phyloP scores from a whole-genome alignment of 441 rosid species.

The Hura crepitans region DNA sequence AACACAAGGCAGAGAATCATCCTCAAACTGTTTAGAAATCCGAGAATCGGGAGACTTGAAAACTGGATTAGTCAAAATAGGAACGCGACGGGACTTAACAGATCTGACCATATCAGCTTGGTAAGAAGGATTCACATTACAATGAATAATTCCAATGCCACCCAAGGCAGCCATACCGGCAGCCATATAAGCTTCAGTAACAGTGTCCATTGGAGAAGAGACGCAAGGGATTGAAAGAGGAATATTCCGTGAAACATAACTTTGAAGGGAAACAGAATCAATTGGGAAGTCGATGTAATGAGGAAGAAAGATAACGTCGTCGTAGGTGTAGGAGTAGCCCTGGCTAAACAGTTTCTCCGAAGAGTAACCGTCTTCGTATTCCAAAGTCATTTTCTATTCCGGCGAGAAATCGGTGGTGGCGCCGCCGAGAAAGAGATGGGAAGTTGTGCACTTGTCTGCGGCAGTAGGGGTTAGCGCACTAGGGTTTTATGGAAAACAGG shows the following conservation, averaged over 20 bases:
- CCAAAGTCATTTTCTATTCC: constrained; percentile 4
- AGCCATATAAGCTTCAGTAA: constrained; percentile 83
- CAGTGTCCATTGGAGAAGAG: constrained; percentile 96
- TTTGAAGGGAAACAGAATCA: constrained; percentile 66
- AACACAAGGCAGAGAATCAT: constrained; percentile 30
- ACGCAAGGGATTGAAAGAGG: constrained; percentile 80
- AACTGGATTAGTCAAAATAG: constrained; percentile 47
- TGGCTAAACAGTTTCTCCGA: constrained; percentile 52
- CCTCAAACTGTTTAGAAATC: constrained; percentile 40
- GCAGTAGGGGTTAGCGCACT: not conserved
- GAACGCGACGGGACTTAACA: constrained; percentile 64
- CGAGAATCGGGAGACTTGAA: constrained; percentile 41
- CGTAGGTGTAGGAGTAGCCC: constrained; percentile 87
- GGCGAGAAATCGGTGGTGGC: not conserved
- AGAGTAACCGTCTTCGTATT: constrained; percentile 57
- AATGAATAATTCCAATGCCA: constrained; percentile 73
- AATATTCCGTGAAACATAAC: constrained; percentile 62
- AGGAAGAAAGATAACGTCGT: constrained; percentile 84
- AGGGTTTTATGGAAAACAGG: not conserved
- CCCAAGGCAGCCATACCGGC: constrained; percentile 87
- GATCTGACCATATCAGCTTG: constrained; percentile 63
- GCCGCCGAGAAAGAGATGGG: not conserved
- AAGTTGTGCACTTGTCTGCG: not conserved
- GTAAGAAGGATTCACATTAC: constrained; percentile 44
- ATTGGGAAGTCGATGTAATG: constrained; percentile 81